phyloP scores from a whole-genome alignment of 306 rosid species.

The Mimosa pudica region DNA sequence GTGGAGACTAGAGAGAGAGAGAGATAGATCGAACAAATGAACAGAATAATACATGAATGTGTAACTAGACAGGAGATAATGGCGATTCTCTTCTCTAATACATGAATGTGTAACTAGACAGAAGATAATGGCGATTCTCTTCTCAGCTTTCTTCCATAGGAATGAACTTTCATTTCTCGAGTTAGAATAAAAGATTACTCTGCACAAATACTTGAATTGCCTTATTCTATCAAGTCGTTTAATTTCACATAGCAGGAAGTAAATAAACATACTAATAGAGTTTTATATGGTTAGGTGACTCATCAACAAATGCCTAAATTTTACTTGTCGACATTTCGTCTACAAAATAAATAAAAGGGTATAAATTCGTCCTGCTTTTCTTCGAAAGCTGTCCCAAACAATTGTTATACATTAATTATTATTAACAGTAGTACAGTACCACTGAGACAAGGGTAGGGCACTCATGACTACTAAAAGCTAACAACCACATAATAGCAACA shows the following conservation, averaged over 20 bases:
- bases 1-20: neutral
- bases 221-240: too few relatives aligned
- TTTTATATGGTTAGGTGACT: neutral
- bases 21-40: neutral
- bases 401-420: neutral
- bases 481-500: neutral
- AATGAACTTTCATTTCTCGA: neutral
- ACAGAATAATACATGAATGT: neutral
- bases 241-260: too few relatives aligned
- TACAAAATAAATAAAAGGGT: neutral
- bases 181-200: too few relatives aligned
- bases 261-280: too few relatives aligned
- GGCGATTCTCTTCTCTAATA: neutral
- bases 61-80: neutral
- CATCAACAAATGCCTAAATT: neutral
- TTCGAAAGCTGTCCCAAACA: neutral
- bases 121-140: neutral
- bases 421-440: neutral
- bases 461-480: neutral
- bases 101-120: neutral
- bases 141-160: neutral
- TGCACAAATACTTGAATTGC: too few relatives aligned
- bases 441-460: neutral
- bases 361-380: neutral
- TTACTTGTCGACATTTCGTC: neutral